Evolutionary conservation across 176 grass and related monocot species (phyloP), one percentile per base, ranked within the genome.

Genomic region (Oryza meridionalis): DNA sequence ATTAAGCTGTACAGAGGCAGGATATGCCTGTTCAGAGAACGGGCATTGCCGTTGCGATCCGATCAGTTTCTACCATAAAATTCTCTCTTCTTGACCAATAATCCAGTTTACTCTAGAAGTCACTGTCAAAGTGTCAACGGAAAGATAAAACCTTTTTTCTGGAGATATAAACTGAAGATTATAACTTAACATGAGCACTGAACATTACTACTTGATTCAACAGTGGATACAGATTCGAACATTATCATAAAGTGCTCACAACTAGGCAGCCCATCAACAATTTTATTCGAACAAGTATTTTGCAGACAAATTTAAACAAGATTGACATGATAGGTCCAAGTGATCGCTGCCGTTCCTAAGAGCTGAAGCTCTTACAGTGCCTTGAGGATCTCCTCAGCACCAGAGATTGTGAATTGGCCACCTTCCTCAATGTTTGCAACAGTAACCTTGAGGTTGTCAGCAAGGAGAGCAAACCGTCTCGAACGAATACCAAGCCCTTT

Each of bases 361-460:
- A 40, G 40, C n/a, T 79, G 62, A 25, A 82, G 53, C 69, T 64
- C 62, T 82, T 92, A 92, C 11, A 98, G 89, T 38, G 93, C 91
- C 63, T 94, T 95, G 49, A 98, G 87, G 87, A 98, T 95, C 87
- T 95, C 91, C 27, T 98, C 96, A n/a, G 96, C 96, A 19, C 96
- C 96, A 11, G 96, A 98, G 70, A 98, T 71, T 73, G 93, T 95
- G 85, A 98, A 98, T 53, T 92, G 87, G 21, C 96, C 96, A 12
- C 96, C 96, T 80, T 98, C 93, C 79, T 98, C 93, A 25, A 98
- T 78, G 77, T 98, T 98, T 40, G 96, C 89, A 26, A 95, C 87
- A 37, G 92, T 94, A 29, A 93, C 91, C 59, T 85, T 89, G 24
- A 94, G 93, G 80, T 98, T 80, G 19, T 95, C 96, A 1, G 65